Conservation (phyloP, 1,284 basidiomycete genomes). For the Tremellales sp. region DNA sequence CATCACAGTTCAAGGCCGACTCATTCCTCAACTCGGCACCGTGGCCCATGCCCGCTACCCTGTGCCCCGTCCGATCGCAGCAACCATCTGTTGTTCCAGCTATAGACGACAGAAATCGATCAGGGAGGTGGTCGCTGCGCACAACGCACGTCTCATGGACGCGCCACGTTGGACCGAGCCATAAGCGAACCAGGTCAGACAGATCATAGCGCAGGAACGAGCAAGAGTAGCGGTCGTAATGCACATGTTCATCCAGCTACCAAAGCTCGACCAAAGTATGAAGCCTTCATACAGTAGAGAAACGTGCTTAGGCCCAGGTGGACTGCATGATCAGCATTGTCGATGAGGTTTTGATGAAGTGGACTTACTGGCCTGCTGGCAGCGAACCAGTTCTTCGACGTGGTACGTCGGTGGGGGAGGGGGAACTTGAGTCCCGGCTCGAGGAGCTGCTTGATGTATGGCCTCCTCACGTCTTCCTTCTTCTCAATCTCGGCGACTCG, state of each 20-base stretch:
- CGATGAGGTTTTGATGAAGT: neutral
- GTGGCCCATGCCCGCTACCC: too few relatives aligned
- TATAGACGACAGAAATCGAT: too few relatives aligned
- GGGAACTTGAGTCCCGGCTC: conserved; percentile 93
- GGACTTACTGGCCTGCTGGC: conserved; percentile 47
- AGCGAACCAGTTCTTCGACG: conserved; percentile 51
- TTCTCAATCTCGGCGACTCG: conserved; percentile 73
- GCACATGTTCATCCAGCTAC: neutral
- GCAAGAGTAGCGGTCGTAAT: too few relatives aligned
- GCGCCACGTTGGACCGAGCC: too few relatives aligned
- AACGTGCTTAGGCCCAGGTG: conserved; percentile 43
- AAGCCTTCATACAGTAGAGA: neutral
- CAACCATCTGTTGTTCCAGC: too few relatives aligned
- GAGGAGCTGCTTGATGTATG: conserved; percentile 96
- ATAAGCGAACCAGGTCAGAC: too few relatives aligned
- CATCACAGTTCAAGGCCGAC: too few relatives aligned
- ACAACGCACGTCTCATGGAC: too few relatives aligned
- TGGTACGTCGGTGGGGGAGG: conserved; percentile 75
- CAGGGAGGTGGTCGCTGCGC: too few relatives aligned
- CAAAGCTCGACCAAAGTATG: neutral
- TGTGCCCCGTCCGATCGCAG: too few relatives aligned
- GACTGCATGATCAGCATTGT: conserved; percentile 6
- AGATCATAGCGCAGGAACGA: too few relatives aligned
- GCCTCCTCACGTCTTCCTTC: conserved; percentile 74
- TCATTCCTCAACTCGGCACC: too few relatives aligned